These are phyloP conservation scores for Aspergillus sp. DNA, from an alignment of 2,329 filamentous ascomycete species.

Conservation along the genomic window DNA sequence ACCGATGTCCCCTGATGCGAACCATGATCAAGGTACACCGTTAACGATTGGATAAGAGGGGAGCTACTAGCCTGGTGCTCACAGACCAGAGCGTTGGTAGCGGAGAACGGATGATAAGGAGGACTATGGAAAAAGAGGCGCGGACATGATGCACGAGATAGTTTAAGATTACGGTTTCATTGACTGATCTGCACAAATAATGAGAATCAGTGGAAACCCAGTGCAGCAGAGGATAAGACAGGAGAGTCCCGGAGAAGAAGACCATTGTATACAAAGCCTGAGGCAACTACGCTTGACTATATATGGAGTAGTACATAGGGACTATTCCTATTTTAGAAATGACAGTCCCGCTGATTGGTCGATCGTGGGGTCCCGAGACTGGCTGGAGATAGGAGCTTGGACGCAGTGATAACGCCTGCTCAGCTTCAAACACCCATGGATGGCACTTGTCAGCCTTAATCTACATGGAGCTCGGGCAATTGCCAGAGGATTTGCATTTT, in stretches of 20 bases:
- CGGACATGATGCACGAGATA: slow-evolving; percentile 7
- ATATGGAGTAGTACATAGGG: too few relatives aligned
- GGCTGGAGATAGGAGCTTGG: slow-evolving; percentile 8
- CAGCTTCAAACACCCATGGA: neutral
- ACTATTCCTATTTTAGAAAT: neutral
- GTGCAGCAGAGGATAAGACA: neutral
- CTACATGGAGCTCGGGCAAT: neutral
- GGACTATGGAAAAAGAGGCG: neutral
- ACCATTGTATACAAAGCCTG: neutral
- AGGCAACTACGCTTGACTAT: too few relatives aligned
- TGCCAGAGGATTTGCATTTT: neutral
- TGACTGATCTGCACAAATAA: slow-evolving; percentile 18
- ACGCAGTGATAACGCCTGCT: neutral
- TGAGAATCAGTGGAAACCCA: slow-evolving; percentile 7
- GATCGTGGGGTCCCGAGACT: neutral
- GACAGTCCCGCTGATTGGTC: slow-evolving; percentile 5
- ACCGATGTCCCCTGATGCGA: neutral
- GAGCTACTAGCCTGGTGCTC: neutral
- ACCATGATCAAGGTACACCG: neutral
- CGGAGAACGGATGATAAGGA: slow-evolving; percentile 1
- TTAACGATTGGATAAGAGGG: slow-evolving; percentile 9
- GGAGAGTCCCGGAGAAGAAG: neutral
- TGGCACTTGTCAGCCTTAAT: neutral
- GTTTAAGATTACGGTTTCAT: slow-evolving; percentile 13
- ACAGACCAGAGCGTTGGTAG: slow-evolving; percentile 1